phyloP scores from a whole-genome alignment of 805 yeast genomes.

The Priceomyces medius region DNA sequence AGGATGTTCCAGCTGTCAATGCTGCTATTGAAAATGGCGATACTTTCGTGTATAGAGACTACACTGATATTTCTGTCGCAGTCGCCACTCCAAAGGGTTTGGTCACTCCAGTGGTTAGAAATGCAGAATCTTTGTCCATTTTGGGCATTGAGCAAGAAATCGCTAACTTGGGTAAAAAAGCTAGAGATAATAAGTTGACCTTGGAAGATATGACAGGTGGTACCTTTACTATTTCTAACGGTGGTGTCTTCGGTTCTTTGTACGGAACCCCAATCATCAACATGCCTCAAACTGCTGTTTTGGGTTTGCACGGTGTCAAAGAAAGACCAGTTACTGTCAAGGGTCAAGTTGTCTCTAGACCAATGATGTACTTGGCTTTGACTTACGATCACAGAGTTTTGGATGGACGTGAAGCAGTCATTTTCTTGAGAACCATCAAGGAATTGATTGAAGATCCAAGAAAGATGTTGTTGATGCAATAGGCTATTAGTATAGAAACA shows the following conservation, averaged over 20 bases:
- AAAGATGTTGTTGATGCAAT: constrained; percentile 71
- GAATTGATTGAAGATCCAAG: constrained; percentile 98
- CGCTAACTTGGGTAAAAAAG: constrained; percentile 76
- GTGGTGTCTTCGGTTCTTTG: constrained; percentile 97
- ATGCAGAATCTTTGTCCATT: constrained; percentile 87
- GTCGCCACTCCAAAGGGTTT: constrained; percentile 99
- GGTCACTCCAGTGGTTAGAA: constrained; percentile 96
- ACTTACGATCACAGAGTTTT: constrained; percentile 97
- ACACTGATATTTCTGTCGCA: constrained; percentile 92
- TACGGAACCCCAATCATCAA: constrained; percentile 98
- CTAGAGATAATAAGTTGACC: constrained; percentile 95
- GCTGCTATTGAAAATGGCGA: constrained; percentile 91
- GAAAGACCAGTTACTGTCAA: constrained; percentile 96
- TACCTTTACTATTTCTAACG: constrained; percentile 97
- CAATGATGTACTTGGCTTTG: constrained; percentile 99
- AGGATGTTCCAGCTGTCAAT: constrained; percentile 92
- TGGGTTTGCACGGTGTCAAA: constrained; percentile 96
- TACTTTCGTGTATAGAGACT: constrained; percentile 94
- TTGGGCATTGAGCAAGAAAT: constrained; percentile 90
- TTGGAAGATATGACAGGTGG: constrained; percentile 99
- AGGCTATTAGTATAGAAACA: constrained; percentile 5
- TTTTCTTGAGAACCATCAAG: constrained; percentile 92
- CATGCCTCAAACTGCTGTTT: constrained; percentile 96
- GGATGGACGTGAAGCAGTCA: constrained; percentile 98
- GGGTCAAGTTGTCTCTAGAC: constrained; percentile 94